Evolutionary conservation across 768 basidiomycete genomes (phyloP), one percentile per base, ranked within the genome.

Genomic region (Kwoniella mangroviensis): DNA sequence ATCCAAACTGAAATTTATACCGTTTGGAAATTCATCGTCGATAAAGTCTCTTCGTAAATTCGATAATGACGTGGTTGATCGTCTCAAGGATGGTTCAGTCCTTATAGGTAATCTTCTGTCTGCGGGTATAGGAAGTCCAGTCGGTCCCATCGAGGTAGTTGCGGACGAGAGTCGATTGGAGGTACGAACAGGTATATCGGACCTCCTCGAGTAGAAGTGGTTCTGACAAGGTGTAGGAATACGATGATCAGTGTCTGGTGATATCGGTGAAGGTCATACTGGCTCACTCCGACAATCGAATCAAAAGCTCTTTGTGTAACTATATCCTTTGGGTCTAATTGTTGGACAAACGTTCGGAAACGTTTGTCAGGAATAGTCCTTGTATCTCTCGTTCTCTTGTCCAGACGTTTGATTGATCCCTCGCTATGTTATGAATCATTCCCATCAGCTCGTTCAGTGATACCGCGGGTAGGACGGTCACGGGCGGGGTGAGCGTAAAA

Each of bases 341-440:
- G 51, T 51, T 60, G 72, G 51, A 79, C 60, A 43, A 79, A 79
- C 2, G 73, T 70, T 22, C 63, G 45, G 34, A 78, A 73, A 3
- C 71, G 58, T 26, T 64, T 66, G 42, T 77, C 76, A 3, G 34
- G 22, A 2, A 68, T 43, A 22, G 10, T 49, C 11, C 17, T n/a
- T 10, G 21, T 34, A 5, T 24, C 43, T 9, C 49, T 3, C 24
- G 15, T 49, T 6, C 15, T 49, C 45, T 61, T 28, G 3, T 59
- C 66, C 17, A 61, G 41, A 19, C 24, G 13, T n/a, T 34, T 15
- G 9, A 69, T n/a, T 5, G 62, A 61, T 51, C 64, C 22, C 34
- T 69, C 68, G 28, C 68, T 69, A 21, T 34, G 5, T 34, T 7
- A 34, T 34, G 34, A 7, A 34, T 4, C 34, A 7, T 6, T 34